These are phyloP conservation scores for Ophiostoma perfectum DNA, from an alignment of 2,329 filamentous ascomycete species.

Conservation along the genomic window DNA sequence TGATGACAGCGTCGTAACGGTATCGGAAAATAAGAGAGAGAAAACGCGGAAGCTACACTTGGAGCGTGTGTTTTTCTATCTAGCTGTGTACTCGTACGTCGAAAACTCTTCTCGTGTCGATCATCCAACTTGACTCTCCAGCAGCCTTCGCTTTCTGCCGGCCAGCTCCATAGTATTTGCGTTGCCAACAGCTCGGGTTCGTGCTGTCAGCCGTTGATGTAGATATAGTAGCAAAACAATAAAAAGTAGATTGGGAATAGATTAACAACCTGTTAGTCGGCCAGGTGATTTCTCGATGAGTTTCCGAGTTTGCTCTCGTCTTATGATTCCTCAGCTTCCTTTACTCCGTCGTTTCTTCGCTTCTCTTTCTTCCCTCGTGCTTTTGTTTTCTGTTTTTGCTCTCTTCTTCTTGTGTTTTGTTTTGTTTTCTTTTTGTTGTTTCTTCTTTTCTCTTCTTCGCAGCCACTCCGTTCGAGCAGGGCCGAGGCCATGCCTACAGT, in stretches of 20 bases:
- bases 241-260: no score
- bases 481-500: neutral
- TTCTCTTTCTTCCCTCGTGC: no score
- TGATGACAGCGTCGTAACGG: slow-evolving; percentile 1
- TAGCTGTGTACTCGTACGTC: neutral
- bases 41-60: neutral
- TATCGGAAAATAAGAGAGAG: slow-evolving; percentile 7
- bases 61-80: neutral
- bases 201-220: neutral
- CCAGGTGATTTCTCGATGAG: no score
- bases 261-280: no score
- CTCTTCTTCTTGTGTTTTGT: no score
- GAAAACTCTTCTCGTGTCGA: neutral
- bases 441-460: neutral
- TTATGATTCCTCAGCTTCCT: no score
- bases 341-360: no score
- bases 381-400: no score
- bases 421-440: no score
- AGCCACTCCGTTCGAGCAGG: neutral
- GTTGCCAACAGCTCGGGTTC: neutral
- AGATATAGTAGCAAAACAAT: neutral
- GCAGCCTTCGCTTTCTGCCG: neutral
- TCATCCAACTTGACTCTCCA: neutral
- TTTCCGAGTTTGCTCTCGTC: no score
- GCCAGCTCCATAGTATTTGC: neutral